Evolutionary conservation across 352 stramenopile species (phyloP).

Genomic region (Globisporangium splendens): DNA sequence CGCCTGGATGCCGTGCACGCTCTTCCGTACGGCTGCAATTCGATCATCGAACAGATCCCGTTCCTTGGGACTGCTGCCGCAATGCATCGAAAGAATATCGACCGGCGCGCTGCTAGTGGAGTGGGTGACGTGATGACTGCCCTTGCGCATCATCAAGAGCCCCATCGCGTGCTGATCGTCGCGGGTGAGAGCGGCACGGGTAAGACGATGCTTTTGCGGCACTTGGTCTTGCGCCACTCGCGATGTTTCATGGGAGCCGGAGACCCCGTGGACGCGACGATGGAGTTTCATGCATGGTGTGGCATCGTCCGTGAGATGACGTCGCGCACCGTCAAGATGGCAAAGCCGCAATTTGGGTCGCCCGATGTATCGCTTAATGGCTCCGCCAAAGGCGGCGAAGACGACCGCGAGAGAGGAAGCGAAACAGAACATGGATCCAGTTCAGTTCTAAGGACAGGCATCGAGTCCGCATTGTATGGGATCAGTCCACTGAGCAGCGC

Average conservation of each 20-base stretch:
- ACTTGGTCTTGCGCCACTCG: constrained; percentile 47
- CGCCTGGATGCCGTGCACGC: constrained; percentile 23
- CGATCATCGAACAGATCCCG: constrained; percentile 45
- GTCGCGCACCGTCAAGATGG: constrained; percentile 27
- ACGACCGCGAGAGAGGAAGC: neutral
- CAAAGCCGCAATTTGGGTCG: neutral
- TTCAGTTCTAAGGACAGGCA: too few species aligned
- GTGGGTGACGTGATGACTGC: neutral
- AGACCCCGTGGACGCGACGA: constrained; percentile 50
- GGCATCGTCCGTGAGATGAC: constrained; percentile 43
- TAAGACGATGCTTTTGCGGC: constrained; percentile 64
- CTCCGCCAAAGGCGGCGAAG: neutral
- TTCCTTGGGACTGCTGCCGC: constrained; percentile 22
- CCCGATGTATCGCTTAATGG: constrained; percentile 3
- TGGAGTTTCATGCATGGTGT: constrained; percentile 59
- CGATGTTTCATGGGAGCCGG: constrained; percentile 52
- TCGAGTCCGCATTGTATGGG: neutral
- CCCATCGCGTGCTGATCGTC: constrained; percentile 48
- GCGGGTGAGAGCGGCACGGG: constrained; percentile 56
- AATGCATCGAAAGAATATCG: too few species aligned
- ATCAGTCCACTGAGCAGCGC: neutral
- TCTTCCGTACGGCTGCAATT: constrained; percentile 46
- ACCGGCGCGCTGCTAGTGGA: neutral
- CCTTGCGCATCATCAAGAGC: too few species aligned
- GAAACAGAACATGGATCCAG: neutral